Evolutionary conservation across 441 rosid genomes (phyloP), one percentile per base, ranked within the genome.

Genomic region (Gossypium trilobum): DNA sequence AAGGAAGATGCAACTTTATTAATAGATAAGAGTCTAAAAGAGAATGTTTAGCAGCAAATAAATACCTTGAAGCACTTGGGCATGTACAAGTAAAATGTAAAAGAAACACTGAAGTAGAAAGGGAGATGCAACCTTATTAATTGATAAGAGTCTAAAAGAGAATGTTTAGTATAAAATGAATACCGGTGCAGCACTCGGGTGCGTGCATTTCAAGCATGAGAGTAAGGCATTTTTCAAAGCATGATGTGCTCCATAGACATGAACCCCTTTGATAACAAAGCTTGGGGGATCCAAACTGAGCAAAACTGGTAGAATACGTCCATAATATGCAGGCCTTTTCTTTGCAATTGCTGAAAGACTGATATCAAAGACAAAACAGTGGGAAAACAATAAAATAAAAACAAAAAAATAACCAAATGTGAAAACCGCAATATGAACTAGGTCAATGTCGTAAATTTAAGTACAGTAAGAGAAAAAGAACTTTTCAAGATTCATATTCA

Each of bases 151-250:
- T 27, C 55, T 44, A 60, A 66, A 31, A 66, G 31, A 52, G 69
- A 42, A 42, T 10, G 64, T 33, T 62, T 58, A 68, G 56, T 27
- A 36, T 54, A 39, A 66, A 76, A 78, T 63, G 75, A 79, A 82
- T 93, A 95, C 99, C 95, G 94, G 97, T 76, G 95, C 91, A 76
- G 97, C 97, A 82, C 93, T 94, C 9, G 92, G 97, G 79, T 95
- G 93, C 50, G 88, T 87, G 81, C 97, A 91, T 73, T 88, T 87
- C 86, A 88, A 85, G 86, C 95, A 93, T 75, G 90, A 79, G 70
- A 79, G 81, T 74, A 91, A 89, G 67, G 93, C 92, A 64, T 86
- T 86, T 82, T 83, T 91, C 73, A 95, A 80, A 78, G 97, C 91
- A 84, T 78, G 91, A 71, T 77, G 84, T 78, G 91, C 81, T 50